These are phyloP conservation scores for Phytophthora sp. DNA, from an alignment of 352 stramenopile genomes.

Conservation along the genomic window DNA sequence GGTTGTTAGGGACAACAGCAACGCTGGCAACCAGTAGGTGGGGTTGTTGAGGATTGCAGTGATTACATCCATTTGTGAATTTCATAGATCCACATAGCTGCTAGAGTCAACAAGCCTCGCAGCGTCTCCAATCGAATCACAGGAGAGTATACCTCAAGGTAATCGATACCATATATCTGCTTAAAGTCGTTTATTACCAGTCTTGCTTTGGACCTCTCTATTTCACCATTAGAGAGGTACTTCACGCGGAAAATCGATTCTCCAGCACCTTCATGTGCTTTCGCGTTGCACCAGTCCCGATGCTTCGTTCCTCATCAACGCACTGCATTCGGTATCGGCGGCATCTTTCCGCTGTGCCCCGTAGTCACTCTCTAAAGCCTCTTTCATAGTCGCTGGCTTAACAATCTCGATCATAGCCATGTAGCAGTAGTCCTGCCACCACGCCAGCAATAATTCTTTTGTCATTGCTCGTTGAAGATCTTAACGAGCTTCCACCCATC, in stretches of 20 bases:
- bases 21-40: no score
- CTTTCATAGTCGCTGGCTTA: no score
- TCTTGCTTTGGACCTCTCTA: neutral
- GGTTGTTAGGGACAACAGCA: no score
- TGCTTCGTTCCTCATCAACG: neutral
- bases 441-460: no score
- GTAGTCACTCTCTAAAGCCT: no score
- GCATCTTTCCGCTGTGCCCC: no score
- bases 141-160: slow-evolving; percentile 1
- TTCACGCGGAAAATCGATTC: neutral
- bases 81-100: neutral
- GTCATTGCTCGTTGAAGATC: no score
- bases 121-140: neutral
- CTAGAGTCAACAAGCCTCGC: neutral
- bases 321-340: no score
- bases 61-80: neutral
- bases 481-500: no score
- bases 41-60: no score
- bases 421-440: no score
- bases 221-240: neutral
- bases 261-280: neutral
- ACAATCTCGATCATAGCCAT: no score
- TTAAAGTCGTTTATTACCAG: neutral
- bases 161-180: neutral
- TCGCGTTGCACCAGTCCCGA: neutral